phyloP scores from a whole-genome alignment of 2,329 filamentous ascomycete species.

The Penicillium sp. region DNA sequence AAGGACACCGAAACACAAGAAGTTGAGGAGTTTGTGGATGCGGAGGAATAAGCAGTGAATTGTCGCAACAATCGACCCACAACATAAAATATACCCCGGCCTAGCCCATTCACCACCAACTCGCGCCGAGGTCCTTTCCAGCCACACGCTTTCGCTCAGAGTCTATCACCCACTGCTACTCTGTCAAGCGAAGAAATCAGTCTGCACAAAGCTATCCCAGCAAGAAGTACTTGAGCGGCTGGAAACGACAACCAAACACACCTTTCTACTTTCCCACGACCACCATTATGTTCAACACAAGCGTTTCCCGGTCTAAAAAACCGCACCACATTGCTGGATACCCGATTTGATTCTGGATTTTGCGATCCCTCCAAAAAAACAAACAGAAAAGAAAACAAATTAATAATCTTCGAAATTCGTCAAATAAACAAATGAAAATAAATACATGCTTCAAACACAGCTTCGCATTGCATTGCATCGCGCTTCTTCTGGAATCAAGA shows the following conservation, averaged over 20 bases:
- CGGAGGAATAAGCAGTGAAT: slow-evolving; percentile 37
- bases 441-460: neutral
- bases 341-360: slow-evolving; percentile 37
- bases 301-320: slow-evolving; percentile 25
- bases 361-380: slow-evolving; percentile 11
- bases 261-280: slow-evolving; percentile 15
- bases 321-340: slow-evolving; percentile 40
- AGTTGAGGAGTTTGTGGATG: slow-evolving; percentile 53
- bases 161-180: slow-evolving; percentile 15
- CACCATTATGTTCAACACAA: slow-evolving; percentile 38
- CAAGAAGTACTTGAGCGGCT: slow-evolving; percentile 13
- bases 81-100: neutral
- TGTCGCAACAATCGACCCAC: neutral
- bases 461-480: neutral
- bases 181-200: slow-evolving; percentile 29
- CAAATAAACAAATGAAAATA: slow-evolving; percentile 5
- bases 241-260: slow-evolving; percentile 12
- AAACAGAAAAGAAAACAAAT: slow-evolving; percentile 14
- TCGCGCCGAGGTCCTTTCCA: slow-evolving; percentile 9
- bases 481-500: neutral
- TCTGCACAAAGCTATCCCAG: slow-evolving; percentile 31
- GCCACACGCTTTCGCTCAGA: slow-evolving; percentile 1
- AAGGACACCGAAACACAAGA: slow-evolving; percentile 48
- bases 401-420: neutral
- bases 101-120: slow-evolving; percentile 3